Conservation (phyloP, 768 basidiomycete species). For the Candolleomyces eurysporus region DNA sequence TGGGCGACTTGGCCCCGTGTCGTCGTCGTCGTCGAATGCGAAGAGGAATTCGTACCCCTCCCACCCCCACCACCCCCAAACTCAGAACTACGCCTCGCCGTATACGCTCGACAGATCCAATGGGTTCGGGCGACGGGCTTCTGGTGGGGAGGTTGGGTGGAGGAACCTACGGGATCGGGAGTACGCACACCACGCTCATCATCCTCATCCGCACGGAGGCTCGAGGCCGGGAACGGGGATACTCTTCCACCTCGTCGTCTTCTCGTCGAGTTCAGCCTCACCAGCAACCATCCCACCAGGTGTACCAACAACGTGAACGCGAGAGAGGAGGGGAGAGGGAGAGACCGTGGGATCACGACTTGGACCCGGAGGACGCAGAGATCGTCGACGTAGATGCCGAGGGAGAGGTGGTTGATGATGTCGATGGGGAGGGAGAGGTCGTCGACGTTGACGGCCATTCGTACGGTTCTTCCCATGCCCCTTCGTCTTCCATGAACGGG, state of each 20-base stretch:
- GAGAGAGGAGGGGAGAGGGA: conserved; percentile 10
- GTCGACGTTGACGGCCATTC: not conserved
- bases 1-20: not conserved
- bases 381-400: conserved; percentile 27
- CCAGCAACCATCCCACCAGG: too few relatives aligned
- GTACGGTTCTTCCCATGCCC: not conserved
- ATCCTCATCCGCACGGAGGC: too few relatives aligned
- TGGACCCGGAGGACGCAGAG: conserved; percentile 6
- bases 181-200: too few relatives aligned
- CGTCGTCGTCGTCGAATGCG: not conserved
- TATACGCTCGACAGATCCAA: not conserved
- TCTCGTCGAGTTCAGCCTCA: too few relatives aligned
- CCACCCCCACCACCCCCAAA: not conserved
- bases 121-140: not conserved
- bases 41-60: too few relatives aligned
- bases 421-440: conserved; percentile 24
- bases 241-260: too few relatives aligned
- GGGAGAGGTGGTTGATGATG: conserved; percentile 25
- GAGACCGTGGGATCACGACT: not conserved
- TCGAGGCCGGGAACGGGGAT: too few relatives aligned
- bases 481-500: too few relatives aligned
- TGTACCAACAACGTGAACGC: not conserved
- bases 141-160: not conserved
- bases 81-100: not conserved
- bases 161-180: too few relatives aligned